Conservation (phyloP, 31 red algal species). For the Asparagopsis taxiformis region DNA sequence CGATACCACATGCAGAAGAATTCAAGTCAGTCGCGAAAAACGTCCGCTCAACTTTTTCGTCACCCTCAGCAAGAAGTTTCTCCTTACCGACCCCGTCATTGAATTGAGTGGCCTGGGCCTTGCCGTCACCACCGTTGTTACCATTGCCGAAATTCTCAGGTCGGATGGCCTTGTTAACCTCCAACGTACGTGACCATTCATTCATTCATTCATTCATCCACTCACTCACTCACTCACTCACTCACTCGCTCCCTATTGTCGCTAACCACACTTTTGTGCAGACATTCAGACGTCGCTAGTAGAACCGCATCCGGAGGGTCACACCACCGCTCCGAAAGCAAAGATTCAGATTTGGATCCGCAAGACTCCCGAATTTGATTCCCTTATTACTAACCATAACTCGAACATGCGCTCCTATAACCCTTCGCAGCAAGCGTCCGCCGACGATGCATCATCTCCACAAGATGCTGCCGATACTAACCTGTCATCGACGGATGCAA, state of each 20-base stretch:
- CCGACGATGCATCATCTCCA: neutral
- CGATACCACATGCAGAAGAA: slow-evolving; percentile 51
- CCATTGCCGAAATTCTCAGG: slow-evolving; percentile 77
- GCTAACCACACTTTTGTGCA: neutral
- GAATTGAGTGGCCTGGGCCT: slow-evolving; percentile 87
- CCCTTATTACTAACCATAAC: slow-evolving; percentile 23
- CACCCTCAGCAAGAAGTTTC: slow-evolving; percentile 78
- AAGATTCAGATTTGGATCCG: slow-evolving; percentile 91
- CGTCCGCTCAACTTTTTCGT: slow-evolving; percentile 87
- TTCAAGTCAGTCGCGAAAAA: slow-evolving; percentile 83
- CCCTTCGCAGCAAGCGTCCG: neutral
- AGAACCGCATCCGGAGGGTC: slow-evolving; percentile 52
- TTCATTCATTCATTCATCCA: neutral
- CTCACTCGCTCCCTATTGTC: neutral
- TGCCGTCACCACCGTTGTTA: slow-evolving; percentile 85
- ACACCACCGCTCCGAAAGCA: slow-evolving; percentile 61
- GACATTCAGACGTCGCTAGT: slow-evolving; percentile 83
- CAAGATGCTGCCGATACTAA: slow-evolving; percentile 12
- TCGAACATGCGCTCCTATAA: neutral
- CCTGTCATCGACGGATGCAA: neutral
- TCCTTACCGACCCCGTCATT: slow-evolving; percentile 59
- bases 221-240: neutral
- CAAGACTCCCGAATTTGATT: slow-evolving; percentile 56
- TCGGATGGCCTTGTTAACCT: slow-evolving; percentile 42
- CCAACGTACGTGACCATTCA: slow-evolving; percentile 45